These are phyloP conservation scores for Vigna angularis DNA, from an alignment of 306 rosid species.

Conservation along the genomic window DNA sequence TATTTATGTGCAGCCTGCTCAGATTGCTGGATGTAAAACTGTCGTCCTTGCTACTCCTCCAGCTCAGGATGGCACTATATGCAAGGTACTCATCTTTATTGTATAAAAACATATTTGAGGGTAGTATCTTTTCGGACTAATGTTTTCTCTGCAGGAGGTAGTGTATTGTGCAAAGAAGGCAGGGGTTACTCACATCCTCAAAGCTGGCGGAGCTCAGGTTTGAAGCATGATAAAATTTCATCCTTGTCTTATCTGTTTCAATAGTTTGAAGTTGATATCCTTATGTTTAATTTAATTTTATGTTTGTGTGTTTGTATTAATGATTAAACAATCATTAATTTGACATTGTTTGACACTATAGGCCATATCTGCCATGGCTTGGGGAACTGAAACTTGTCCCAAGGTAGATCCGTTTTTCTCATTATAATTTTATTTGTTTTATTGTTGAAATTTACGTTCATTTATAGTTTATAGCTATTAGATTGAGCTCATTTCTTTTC, in stretches of 20 bases:
- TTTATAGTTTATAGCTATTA: slow-evolving; percentile 6
- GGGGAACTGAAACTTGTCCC: slow-evolving; percentile 93
- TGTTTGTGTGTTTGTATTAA: slow-evolving; percentile 5
- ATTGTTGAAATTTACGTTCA: not conserved
- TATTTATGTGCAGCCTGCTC: slow-evolving; percentile 68
- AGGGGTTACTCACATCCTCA: slow-evolving; percentile 86
- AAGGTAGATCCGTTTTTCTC: slow-evolving; percentile 53
- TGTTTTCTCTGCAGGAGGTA: slow-evolving; percentile 68
- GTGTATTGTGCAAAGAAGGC: slow-evolving; percentile 96
- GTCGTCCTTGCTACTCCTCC: slow-evolving; percentile 92
- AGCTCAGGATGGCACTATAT: slow-evolving; percentile 73
- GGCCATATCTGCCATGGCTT: slow-evolving; percentile 91
- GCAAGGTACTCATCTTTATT: slow-evolving; percentile 64
- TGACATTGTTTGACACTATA: slow-evolving; percentile 40
- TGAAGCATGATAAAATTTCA: slow-evolving; percentile 28
- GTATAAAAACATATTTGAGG: slow-evolving; percentile 15
- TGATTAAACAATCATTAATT: slow-evolving; percentile 7
- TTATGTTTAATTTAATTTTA: not conserved
- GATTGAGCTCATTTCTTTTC: not conserved
- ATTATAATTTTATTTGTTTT: slow-evolving; percentile 11
- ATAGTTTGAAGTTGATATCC: not conserved
- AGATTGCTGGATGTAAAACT: slow-evolving; percentile 88
- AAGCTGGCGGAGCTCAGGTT: slow-evolving; percentile 98
- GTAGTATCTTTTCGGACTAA: slow-evolving; percentile 22
- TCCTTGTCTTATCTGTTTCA: not conserved